Evolutionary conservation across 805 yeast species (phyloP), one percentile per base, ranked within the genome.

Genomic region (Schwanniomyces polymorphus): DNA sequence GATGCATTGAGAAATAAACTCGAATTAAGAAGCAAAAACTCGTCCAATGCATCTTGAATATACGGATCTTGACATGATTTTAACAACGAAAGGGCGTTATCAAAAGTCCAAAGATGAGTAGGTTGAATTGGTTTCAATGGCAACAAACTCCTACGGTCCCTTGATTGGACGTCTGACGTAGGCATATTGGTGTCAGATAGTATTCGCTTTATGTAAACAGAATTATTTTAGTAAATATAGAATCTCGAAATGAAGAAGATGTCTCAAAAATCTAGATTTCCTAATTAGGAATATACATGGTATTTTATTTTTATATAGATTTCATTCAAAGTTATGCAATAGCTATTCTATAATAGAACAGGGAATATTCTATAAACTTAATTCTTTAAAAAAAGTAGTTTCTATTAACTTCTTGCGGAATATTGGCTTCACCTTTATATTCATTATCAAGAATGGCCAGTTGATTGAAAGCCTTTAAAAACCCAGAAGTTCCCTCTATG

Each of bases 351-450:
- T 21, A 21, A 5, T 7, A 31, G 14, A 4, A 31, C 8, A 4
- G 14, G 21, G 8, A 4, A 21, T 18, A n/a, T 11, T 21, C 16
- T 21, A 37, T 21, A 37, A 12, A 17, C 8, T 37, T 6, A 11
- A 35, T 35, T 4, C 5, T 18, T 21, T 37, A 18, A 12, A 37
- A 18, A 45, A 50, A 74, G 51, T 64, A 65, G 57, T 67, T 67
- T 44, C 61, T 66, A 27, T 70, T 59, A 1, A 73, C 68, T 4
- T 69, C 74, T 2, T 58, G 45, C 0, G 84, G 83, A 18, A 78
- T 61, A 6, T 53, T 50, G 0, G 70, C 56, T 18, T 70, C 74
- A 8, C 57, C 56, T 11, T 53, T 37, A 4, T 53, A 48, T 9
- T 60, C 55, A 6, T 53, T 52, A 9, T 55, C 43, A n/a, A 65